phyloP scores from a whole-genome alignment of 139 green algal species.

The Asterochloris sp. region DNA sequence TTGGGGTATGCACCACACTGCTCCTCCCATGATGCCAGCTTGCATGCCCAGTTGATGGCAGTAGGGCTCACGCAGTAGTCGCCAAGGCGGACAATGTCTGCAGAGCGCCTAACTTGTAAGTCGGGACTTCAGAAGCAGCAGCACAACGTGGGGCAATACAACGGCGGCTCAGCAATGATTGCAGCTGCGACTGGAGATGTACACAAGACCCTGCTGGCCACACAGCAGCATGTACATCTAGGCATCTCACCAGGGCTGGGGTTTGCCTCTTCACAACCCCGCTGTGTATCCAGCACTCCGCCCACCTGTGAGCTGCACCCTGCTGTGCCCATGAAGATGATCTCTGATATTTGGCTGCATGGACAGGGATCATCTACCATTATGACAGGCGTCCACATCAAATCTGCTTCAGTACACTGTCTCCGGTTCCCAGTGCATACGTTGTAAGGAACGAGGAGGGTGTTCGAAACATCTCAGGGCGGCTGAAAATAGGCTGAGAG shows the following conservation, averaged over 20 bases:
- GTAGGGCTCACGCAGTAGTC: slow-evolving; percentile 49
- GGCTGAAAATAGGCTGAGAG: no score
- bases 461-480: no score
- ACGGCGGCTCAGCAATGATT: not conserved
- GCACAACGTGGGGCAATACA: not conserved
- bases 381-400: no score
- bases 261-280: not conserved
- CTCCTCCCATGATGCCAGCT: not conserved
- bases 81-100: slow-evolving; percentile 23
- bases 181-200: no score
- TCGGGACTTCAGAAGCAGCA: not conserved
- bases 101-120: no score
- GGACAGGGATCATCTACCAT: no score
- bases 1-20: slow-evolving; percentile 39
- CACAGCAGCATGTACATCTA: not conserved
- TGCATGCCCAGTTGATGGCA: slow-evolving; percentile 51
- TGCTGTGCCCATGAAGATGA: slow-evolving; percentile 55
- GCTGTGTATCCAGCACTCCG: slow-evolving; percentile 22
- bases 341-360: slow-evolving; percentile 15
- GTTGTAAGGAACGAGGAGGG: no score
- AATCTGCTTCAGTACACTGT: no score
- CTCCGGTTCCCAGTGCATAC: no score
- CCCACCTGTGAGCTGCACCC: slow-evolving; percentile 54
- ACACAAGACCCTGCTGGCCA: no score
- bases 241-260: not conserved